Percentiles rank a stretch among this genome's conserved stretches.
phyloP scores from a whole-genome alignment of 2,329 filamentous ascomycete species.

The Ophiocordyceps camponoti-leonardi region DNA sequence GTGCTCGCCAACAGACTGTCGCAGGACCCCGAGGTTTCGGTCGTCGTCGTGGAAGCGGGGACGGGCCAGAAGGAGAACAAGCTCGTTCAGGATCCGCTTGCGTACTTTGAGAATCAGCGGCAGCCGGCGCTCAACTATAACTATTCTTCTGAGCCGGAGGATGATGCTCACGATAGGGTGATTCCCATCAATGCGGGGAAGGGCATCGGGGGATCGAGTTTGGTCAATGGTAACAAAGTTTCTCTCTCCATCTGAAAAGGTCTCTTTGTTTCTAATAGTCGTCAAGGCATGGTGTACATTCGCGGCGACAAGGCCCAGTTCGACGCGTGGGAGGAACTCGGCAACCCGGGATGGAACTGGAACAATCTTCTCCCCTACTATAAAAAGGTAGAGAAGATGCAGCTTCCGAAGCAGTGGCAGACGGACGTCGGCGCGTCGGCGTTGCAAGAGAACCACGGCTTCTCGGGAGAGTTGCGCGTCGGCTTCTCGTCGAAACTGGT shows the following conservation, averaged over 20 bases:
- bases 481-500: constrained; percentile 17
- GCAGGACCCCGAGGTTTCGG: constrained; percentile 12
- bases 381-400: constrained; percentile 22
- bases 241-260: too few relatives aligned
- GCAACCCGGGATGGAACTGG: constrained; percentile 28
- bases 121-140: constrained; percentile 13
- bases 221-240: constrained; percentile 23
- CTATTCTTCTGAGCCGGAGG: constrained; percentile 15
- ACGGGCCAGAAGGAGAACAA: constrained; percentile 15
- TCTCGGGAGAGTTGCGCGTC: constrained; percentile 15
- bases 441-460: constrained; percentile 16
- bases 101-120: constrained; percentile 4
- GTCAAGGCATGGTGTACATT: constrained; percentile 25
- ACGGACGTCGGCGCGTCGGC: constrained; percentile 16
- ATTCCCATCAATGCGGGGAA: constrained; percentile 17
- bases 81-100: constrained; percentile 12
- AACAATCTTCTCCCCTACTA: constrained; percentile 26
- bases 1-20: constrained; percentile 19
- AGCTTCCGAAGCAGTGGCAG: constrained; percentile 16
- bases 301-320: constrained; percentile 23
- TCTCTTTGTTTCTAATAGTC: too few relatives aligned
- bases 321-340: constrained; percentile 24
- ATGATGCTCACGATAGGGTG: constrained; percentile 11
- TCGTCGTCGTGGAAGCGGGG: constrained; percentile 20
- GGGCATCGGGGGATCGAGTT: constrained; percentile 21